Percentiles rank a stretch among this genome's conserved stretches.
These are phyloP conservation scores for Aaosphaeria arxii DNA, from an alignment of 2,329 filamentous ascomycete species.

Conservation along the genomic window DNA sequence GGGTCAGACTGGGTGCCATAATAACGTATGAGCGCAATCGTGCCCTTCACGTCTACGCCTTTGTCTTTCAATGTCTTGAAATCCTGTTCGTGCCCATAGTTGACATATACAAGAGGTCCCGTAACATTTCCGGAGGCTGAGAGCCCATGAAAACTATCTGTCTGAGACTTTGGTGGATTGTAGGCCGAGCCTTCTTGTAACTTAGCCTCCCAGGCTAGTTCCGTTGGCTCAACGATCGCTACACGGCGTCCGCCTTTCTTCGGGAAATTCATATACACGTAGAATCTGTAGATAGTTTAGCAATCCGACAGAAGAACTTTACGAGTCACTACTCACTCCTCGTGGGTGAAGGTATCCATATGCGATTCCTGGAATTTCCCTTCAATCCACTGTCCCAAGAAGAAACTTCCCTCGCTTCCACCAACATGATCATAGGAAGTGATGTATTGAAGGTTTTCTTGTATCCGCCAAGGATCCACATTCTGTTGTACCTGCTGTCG, in stretches of 20 bases:
- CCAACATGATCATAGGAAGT: conserved; percentile 86
- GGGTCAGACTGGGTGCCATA: conserved; percentile 70
- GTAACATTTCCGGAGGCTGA: conserved; percentile 83
- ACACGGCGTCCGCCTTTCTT: conserved; percentile 72
- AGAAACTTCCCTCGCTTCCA: conserved; percentile 90
- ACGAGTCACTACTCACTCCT: conserved; percentile 51
- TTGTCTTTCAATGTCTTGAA: conserved; percentile 70
- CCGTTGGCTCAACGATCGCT: conserved; percentile 70
- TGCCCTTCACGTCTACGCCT: conserved; percentile 71
- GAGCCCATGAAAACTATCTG: conserved; percentile 80
- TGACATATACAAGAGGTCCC: conserved; percentile 85
- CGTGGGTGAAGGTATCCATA: conserved; percentile 72
- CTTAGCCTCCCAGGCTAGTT: conserved; percentile 71
- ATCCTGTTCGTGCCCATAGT: conserved; percentile 83
- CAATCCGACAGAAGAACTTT: not conserved
- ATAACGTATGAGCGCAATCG: conserved; percentile 81
- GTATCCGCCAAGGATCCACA: conserved; percentile 62
- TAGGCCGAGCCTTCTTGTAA: conserved; percentile 79
- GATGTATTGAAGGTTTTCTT: conserved; percentile 71
- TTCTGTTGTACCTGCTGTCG: conserved; percentile 70
- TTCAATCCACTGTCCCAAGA: conserved; percentile 79
- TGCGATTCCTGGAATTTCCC: conserved; percentile 69
- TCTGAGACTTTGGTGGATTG: conserved; percentile 59
- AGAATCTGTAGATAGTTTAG: conserved; percentile 47
- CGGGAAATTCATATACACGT: conserved; percentile 92